Base-by-base conservation (phyloP, 495 filamentous ascomycete genomes). In the Amniculicola lignicola region DNA sequence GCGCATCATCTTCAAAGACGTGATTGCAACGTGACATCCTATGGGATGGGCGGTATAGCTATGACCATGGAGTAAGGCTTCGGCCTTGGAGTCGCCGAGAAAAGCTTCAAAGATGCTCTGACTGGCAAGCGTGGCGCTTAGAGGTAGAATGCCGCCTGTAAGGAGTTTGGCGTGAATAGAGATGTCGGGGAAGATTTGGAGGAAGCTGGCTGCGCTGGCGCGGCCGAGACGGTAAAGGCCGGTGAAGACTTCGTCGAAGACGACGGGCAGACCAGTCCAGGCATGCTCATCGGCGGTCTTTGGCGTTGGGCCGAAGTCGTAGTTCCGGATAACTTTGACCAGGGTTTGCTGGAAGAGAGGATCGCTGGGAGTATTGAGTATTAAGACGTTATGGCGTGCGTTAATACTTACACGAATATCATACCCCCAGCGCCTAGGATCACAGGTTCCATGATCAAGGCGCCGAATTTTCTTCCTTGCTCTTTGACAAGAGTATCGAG, bases 201-300 rank as follows among this genome's bases (percentile, higher is more conserved):
- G 75, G 69, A 90, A 86, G 1, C 82, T 82, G 16, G 83, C 76
- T 1, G 84, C 73, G 10, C 77, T 81, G 45, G 79, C 74, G 25
- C 81, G 79, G 19, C 87, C 87, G 15, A 91, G 82, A 29, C 87
- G 85, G 70, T 88, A 89, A 14, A 91, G 72, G 12, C 87, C 87
- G 0, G 86, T 89, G 72, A 91, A 90, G 27, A 91, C 86, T 67
- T 91, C 87, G 65, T 91, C 87, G 60, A 84, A 83, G 64, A 91
- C 76, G 24, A 91, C 70, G 0, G 87, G 87, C 16, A 91, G 73
- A 1, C 87, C 87, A 1, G 75, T 76, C 87, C 87, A 91, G 15
- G 61, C 49, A 18, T 40, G 7, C 6, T 40, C 16, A 9, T 62
- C 28, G n/a, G 9, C 27, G 18, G 41, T 46, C 56, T 23, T 61